Evolutionary conservation across 2,329 filamentous ascomycete genomes (phyloP).

Genomic region (Exophiala spinifera): DNA sequence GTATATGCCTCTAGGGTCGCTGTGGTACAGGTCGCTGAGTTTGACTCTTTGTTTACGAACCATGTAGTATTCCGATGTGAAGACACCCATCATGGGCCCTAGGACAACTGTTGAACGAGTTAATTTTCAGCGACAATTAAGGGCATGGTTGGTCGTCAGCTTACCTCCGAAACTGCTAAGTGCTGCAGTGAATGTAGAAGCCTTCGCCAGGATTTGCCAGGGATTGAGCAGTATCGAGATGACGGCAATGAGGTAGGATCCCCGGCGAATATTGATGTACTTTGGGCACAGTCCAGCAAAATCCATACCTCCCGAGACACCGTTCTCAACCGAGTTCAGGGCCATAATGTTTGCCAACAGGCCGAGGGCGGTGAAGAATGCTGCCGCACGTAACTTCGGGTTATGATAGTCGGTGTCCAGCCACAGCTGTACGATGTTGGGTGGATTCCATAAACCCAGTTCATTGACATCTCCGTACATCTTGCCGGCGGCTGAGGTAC

Average conservation of each 20-base stretch:
- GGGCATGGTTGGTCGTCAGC: no score
- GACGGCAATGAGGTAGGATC: constrained; percentile 21
- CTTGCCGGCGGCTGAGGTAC: constrained; percentile 12
- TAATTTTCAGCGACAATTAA: no score
- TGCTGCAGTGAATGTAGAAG: constrained; percentile 40
- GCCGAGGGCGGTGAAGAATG: neutral
- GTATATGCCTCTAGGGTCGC: constrained; percentile 23
- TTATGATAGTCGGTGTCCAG: neutral
- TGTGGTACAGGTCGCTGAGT: constrained; percentile 16
- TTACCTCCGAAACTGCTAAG: no score
- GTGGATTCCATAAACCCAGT: constrained; percentile 32
- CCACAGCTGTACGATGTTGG: constrained; percentile 38
- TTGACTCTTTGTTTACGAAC: constrained; percentile 15
- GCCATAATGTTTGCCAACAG: neutral
- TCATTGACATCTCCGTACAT: constrained; percentile 14
- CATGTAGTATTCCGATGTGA: constrained; percentile 26
- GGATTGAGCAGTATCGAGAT: constrained; percentile 41
- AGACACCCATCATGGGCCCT: constrained; percentile 27
- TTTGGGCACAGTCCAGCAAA: constrained; percentile 39
- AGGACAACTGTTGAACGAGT: constrained; percentile 35
- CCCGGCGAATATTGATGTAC: constrained; percentile 18
- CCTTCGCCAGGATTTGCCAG: constrained; percentile 39
- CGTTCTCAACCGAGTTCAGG: neutral
- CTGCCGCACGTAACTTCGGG: neutral
- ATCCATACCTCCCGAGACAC: neutral